Conservation (phyloP, 306 rosid species). For the Sicyos baderoa region DNA sequence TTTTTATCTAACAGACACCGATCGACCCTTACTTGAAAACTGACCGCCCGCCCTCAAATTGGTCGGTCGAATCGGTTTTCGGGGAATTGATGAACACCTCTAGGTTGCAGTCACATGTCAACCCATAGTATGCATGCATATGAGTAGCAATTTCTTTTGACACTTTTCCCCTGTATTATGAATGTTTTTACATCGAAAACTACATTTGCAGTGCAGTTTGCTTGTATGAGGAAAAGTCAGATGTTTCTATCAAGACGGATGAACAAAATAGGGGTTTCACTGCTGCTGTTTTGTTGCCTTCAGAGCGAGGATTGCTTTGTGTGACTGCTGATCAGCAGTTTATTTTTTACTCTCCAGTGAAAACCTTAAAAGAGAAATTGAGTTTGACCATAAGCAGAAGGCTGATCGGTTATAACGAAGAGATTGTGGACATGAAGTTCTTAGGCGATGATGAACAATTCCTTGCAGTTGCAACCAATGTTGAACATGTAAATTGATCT, state of each 20-base stretch:
- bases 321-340: constrained; percentile 95
- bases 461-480: constrained; percentile 89
- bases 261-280: constrained; percentile 78
- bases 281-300: constrained; percentile 56
- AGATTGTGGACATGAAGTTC: constrained; percentile 87
- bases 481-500: constrained; percentile 59
- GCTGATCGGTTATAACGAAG: constrained; percentile 87
- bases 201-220: constrained; percentile 68
- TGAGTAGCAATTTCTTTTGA: not conserved
- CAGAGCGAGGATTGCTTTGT: constrained; percentile 78
- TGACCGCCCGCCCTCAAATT: too few species aligned
- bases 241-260: constrained; percentile 48
- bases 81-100: too few species aligned
- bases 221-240: constrained; percentile 81
- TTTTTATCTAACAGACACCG: too few species aligned
- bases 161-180: not conserved
- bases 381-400: constrained; percentile 54
- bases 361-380: constrained; percentile 36
- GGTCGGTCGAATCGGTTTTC: too few species aligned
- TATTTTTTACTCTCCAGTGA: constrained; percentile 56
- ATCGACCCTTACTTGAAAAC: too few species aligned
- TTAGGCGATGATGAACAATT: constrained; percentile 74
- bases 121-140: not conserved
- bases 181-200: not conserved
- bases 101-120: constrained; percentile 3